phyloP scores from a whole-genome alignment of 495 filamentous ascomycete genomes.

The Filosporella fistucella region DNA sequence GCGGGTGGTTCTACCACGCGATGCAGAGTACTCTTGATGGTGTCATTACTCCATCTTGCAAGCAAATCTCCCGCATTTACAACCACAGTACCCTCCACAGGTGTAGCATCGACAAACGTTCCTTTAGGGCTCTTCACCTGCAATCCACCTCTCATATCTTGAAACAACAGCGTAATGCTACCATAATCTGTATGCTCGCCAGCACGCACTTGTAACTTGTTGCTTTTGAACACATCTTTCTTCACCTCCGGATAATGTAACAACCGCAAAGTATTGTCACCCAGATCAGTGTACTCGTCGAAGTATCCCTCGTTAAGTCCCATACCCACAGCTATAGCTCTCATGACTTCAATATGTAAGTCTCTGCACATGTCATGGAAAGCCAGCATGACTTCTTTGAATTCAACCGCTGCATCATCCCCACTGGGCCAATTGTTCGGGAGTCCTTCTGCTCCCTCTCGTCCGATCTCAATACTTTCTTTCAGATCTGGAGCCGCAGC shows the following conservation, averaged over 20 bases:
- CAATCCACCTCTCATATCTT: constrained; percentile 76
- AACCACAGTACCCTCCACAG: constrained; percentile 78
- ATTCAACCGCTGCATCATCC: constrained; percentile 52
- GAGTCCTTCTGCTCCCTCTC: constrained; percentile 58
- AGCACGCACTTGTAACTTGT: constrained; percentile 70
- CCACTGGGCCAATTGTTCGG: constrained; percentile 81
- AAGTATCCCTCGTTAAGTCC: constrained; percentile 71
- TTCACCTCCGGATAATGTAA: constrained; percentile 79
- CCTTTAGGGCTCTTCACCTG: constrained; percentile 78
- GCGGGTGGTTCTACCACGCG: constrained; percentile 75
- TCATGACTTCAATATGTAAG: constrained; percentile 78
- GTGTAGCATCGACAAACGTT: constrained; percentile 76
- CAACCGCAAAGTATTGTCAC: constrained; percentile 84
- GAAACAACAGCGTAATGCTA: constrained; percentile 81
- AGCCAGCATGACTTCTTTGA: constrained; percentile 64
- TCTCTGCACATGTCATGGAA: constrained; percentile 72
- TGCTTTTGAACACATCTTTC: constrained; percentile 62
- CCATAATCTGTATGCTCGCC: constrained; percentile 91
- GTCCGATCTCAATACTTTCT: constrained; percentile 80
- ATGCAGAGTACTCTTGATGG: constrained; percentile 83
- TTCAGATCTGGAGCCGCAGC: constrained; percentile 69
- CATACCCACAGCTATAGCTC: constrained; percentile 82
- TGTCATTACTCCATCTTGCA: constrained; percentile 86
- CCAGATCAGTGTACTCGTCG: constrained; percentile 63
- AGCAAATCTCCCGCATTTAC: constrained; percentile 90